Evolutionary conservation across 768 basidiomycete species (phyloP).

Genomic region (Leucocoprinus birnbaumii): DNA sequence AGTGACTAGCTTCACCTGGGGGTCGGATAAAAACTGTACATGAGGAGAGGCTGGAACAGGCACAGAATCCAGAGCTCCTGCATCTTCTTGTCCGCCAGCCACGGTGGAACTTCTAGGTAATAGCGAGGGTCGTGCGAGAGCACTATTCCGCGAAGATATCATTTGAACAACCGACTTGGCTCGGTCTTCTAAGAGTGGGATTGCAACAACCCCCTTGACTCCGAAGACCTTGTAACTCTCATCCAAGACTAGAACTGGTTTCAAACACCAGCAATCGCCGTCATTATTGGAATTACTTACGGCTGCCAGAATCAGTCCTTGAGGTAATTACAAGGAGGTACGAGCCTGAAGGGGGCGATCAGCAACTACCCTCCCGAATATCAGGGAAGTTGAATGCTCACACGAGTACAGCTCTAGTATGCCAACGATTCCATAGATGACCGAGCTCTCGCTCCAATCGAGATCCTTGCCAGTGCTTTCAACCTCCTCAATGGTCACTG

Average conservation of each 20-base stretch:
- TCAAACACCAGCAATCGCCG: background rate
- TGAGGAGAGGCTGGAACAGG: slow-evolving; percentile 25
- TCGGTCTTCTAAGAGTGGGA: slow-evolving; percentile 67
- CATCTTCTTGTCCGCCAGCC: slow-evolving; percentile 14
- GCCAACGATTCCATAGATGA: slow-evolving; percentile 78
- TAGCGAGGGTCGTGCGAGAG: slow-evolving; percentile 43
- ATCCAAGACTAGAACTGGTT: slow-evolving; percentile 56
- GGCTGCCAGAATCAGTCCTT: slow-evolving; percentile 56
- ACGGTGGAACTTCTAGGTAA: slow-evolving; percentile 21
- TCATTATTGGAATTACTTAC: slow-evolving; percentile 39
- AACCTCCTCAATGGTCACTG: slow-evolving; percentile 50
- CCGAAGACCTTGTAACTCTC: slow-evolving; percentile 57
- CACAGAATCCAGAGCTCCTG: slow-evolving; percentile 6
- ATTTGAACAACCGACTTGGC: slow-evolving; percentile 52
- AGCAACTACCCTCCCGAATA: slow-evolving; percentile 7
- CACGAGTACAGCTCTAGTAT: slow-evolving; percentile 71
- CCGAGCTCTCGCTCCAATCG: slow-evolving; percentile 54
- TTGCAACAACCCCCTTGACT: slow-evolving; percentile 65
- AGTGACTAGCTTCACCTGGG: slow-evolving; percentile 43
- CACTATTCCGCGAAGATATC: slow-evolving; percentile 48
- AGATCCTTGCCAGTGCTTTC: slow-evolving; percentile 28
- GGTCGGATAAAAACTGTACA: slow-evolving; percentile 53
- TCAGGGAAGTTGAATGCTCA: slow-evolving; percentile 30
- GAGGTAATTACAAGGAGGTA: slow-evolving; percentile 74
- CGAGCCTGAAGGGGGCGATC: slow-evolving; percentile 45